These are phyloP conservation scores for Neopestalotiopsis sp. DNA, from an alignment of 2,329 filamentous ascomycete species.

Conservation along the genomic window DNA sequence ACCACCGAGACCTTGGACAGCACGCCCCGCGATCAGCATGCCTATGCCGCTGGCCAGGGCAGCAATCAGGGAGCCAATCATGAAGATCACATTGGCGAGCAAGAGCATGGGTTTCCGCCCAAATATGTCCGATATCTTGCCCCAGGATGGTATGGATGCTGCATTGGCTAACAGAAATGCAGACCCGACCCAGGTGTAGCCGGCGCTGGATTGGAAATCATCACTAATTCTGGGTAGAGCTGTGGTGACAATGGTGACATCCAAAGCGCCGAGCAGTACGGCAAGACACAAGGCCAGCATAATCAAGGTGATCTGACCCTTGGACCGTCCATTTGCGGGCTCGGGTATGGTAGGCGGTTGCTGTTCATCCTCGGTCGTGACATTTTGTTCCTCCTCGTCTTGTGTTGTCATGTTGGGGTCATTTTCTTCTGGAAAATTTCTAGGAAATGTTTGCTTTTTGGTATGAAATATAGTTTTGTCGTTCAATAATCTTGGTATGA, in stretches of 20 bases:
- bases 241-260: slow-evolving; percentile 51
- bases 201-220: slow-evolving; percentile 54
- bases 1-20: slow-evolving; percentile 41
- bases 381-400: too few species aligned
- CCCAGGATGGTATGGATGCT: slow-evolving; percentile 64
- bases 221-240: slow-evolving; percentile 54
- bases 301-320: too few species aligned
- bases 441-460: too few species aligned
- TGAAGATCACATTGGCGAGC: slow-evolving; percentile 38
- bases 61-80: slow-evolving; percentile 41
- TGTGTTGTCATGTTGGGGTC: too few species aligned
- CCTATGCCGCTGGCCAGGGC: slow-evolving; percentile 38
- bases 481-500: too few species aligned
- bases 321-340: neutral
- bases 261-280: slow-evolving; percentile 28
- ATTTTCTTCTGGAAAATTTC: too few species aligned
- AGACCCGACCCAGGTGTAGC: slow-evolving; percentile 70
- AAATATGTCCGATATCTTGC: slow-evolving; percentile 49
- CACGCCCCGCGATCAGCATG: slow-evolving; percentile 41
- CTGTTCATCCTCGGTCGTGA: too few species aligned
- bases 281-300: slow-evolving; percentile 1
- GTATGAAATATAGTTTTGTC: too few species aligned
- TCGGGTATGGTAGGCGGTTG: neutral
- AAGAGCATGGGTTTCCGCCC: slow-evolving; percentile 46
- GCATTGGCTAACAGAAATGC: slow-evolving; percentile 68